Conservation (phyloP, 2,329 filamentous ascomycete species). For the Teratosphaeria viscida region DNA sequence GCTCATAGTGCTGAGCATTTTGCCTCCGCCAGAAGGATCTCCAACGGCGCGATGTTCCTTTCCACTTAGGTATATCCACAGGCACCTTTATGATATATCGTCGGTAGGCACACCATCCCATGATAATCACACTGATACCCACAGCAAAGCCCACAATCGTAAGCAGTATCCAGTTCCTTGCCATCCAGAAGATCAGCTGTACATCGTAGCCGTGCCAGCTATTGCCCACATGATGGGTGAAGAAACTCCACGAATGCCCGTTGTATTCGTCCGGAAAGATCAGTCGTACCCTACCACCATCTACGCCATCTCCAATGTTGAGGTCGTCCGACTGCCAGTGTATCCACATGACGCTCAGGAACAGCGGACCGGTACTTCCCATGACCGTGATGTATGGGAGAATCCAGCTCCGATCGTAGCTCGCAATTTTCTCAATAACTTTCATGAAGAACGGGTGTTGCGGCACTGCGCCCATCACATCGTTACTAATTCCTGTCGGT, state of each 20-base stretch:
- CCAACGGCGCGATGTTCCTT: constrained; percentile 11
- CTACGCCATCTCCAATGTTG: constrained; percentile 29
- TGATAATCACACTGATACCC: constrained; percentile 37
- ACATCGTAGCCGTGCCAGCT: constrained; percentile 58
- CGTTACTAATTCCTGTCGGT: constrained; percentile 72
- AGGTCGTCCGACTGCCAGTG: constrained; percentile 52
- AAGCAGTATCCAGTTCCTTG: constrained; percentile 45
- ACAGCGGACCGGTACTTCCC: constrained; percentile 67
- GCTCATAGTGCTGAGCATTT: constrained; percentile 20
- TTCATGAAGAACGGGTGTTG: constrained; percentile 65
- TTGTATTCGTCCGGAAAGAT: constrained; percentile 63
- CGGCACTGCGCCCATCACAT: constrained; percentile 64
- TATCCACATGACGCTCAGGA: constrained; percentile 65
- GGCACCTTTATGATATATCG: constrained; percentile 24
- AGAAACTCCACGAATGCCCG: constrained; percentile 59
- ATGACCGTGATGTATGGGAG: constrained; percentile 69
- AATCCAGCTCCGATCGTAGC: constrained; percentile 59
- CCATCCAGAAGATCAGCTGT: constrained; percentile 53
- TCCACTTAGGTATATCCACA: constrained; percentile 15
- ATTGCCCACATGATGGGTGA: constrained; percentile 54
- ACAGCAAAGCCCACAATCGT: constrained; percentile 42
- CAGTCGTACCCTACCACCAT: constrained; percentile 49
- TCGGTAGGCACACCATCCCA: constrained; percentile 42
- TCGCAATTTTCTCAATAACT: constrained; percentile 56
- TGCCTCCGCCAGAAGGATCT: constrained; percentile 21